Base-by-base conservation (phyloP, 208 protist genomes). In the Trypanosoma scelopori region DNA sequence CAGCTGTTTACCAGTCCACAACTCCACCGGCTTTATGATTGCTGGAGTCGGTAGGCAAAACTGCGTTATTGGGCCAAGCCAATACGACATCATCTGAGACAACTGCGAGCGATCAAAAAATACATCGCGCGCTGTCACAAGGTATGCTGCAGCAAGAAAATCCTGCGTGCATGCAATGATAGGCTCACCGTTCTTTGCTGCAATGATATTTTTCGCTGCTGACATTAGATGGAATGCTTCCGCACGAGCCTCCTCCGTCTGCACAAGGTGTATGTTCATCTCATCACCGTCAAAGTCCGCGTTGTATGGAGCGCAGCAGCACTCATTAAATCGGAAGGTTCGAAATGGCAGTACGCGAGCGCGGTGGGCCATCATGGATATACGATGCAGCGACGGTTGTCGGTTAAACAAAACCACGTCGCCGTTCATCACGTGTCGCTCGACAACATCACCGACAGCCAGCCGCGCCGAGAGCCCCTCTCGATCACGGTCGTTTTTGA, bases 231-330 rank as follows among this genome's bases (percentile, higher is more conserved):
- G 77, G 62, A 87, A 55, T 42, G 97, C 98, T 83, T 99, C 99
- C 5, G 98, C 97, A 22, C 96, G 87, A 18, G 99, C 98, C 77
- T 99, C 98, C 63, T 99, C 89, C 0, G 98, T 99, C 81, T 99
- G 99, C 49, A 99, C 98, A 55, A 99, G 64, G 78, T 99, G 98
- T 13, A 99, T 70, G 78, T 99, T 99, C 99, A 99, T 99, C 82
- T 99, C 99, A 87, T 99, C 99, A 20, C 97, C 97, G 79, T 99
- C 98, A 79, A 99, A 99, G 78, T 99, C 99, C 16, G 99, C 99
- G 85, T 99, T 99, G 91, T 99, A 99, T 45, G 98, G 98, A 28
- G 93, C 83, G 71, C 98, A 99, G 63, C 93, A 98, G 84, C 97
- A 99, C 74, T 98, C 97, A 85, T 99, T 99, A 80, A 99, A 99